Base-by-base conservation (phyloP, 768 basidiomycete species). In the Auriculariales sp. region DNA sequence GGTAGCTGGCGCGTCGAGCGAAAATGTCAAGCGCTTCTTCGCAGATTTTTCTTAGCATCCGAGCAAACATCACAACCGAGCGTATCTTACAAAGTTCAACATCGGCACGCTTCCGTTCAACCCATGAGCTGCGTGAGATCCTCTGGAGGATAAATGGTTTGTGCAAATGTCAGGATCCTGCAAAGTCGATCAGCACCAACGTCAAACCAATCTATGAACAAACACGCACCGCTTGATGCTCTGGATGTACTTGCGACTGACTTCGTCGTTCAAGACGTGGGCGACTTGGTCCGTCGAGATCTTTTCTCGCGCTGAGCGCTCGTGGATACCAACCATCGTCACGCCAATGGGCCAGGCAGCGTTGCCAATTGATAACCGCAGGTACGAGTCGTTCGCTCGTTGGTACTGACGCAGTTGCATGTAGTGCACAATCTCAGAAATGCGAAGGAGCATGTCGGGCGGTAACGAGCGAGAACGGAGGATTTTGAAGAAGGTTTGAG, bases 331-430 rank as follows among this genome's bases (percentile, higher is more conserved):
- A 68, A 98, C 95, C 86, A 94, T 94, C 53, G 95, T 99, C 7
- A 99, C 95, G 35, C 95, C 95, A 59, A 99, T 99, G 1, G 95
- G 95, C 95, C 95, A 99, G 2, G 95, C 93, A 0, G 95, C 94
- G 58, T 95, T 99, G 29, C 95, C 95, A 55, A 99, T 99, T 4
- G 89, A 92, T 32, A 99, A 70, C 5, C 95, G 84, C 22, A 99
- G 78, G 63, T 99, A 99, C 0, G 93, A 83, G 61, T 99, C 95
- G 58, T 98, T 99, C 2, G 95, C 94, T 49, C 72, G 77, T 63
- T 97, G 91, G 57, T 99, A 99, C 62, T 93, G 81, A 27, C 95
- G 82, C 55, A 78, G 83, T 63, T 99, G 95, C 91, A 95, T 94
- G 66, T 91, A 69, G 60, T 97, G 86, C 5, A 97, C 86, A 48